Percentiles rank a stretch among this genome's conserved stretches.
phyloP scores from a whole-genome alignment of 1,284 basidiomycete genomes.

The Filobasidium uniguttulatum region DNA sequence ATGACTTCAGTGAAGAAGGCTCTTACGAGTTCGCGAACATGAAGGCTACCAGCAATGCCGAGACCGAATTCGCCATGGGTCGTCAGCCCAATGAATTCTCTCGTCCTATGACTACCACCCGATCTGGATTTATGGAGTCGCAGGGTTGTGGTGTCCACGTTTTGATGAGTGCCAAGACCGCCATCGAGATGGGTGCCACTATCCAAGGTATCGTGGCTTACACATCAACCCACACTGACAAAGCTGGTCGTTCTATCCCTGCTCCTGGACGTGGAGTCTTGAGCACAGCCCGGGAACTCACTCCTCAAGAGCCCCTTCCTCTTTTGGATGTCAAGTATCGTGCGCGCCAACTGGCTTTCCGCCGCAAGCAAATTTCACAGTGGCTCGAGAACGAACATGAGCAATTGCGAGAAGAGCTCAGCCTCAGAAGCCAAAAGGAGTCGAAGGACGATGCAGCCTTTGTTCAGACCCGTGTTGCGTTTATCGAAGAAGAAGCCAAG shows the following conservation, averaged over 20 bases:
- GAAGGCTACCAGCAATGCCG: conserved; percentile 96
- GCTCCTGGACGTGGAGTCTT: conserved; percentile 84
- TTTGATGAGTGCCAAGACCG: conserved; percentile 91
- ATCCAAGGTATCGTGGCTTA: conserved; percentile 89
- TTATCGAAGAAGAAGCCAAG: conserved; percentile 75
- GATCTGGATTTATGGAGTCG: conserved; percentile 94
- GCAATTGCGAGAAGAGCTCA: conserved; percentile 61
- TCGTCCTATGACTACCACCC: conserved; percentile 87
- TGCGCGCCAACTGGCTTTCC: conserved; percentile 79
- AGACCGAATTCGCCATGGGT: conserved; percentile 94
- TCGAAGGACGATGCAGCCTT: conserved; percentile 52
- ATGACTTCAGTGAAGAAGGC: conserved; percentile 93
- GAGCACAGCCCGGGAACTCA: conserved; percentile 63
- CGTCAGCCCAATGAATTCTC: conserved; percentile 98
- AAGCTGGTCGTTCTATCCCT: conserved; percentile 86
- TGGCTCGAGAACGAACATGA: conserved; percentile 82
- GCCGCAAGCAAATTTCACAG: conserved; percentile 78
- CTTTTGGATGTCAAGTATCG: conserved; percentile 76
- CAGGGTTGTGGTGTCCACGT: conserved; percentile 95
- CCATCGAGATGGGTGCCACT: conserved; percentile 81
- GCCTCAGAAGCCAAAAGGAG: conserved; percentile 40
- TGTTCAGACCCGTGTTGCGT: conserved; percentile 55
- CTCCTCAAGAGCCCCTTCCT: conserved; percentile 54
- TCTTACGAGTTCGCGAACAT: conserved; percentile 98
- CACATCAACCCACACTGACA: conserved; percentile 94